Conservation (phyloP, 2,329 filamentous ascomycete genomes). For the Tolypocladium tundrense region DNA sequence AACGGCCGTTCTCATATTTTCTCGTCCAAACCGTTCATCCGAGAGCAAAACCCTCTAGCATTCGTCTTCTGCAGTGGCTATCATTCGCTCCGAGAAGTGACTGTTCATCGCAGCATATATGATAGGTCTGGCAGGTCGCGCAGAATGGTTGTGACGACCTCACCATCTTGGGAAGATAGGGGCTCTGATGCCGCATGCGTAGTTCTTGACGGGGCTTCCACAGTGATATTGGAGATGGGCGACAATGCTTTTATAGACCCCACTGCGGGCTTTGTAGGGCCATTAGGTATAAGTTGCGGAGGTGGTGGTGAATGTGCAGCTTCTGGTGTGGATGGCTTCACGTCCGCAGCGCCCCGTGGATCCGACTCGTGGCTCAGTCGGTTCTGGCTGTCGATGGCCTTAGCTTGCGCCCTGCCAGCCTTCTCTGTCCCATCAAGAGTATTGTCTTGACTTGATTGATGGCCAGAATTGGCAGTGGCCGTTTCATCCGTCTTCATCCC, state of each 20-base stretch:
- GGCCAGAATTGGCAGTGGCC: neutral
- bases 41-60: neutral
- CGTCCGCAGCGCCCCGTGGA: neutral
- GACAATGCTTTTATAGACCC: neutral
- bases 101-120: slow-evolving; percentile 30
- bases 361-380: neutral
- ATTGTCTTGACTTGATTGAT: neutral
- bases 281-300: neutral
- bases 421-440: neutral
- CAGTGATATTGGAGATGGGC: neutral
- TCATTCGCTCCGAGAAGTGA: neutral
- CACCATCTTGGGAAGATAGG: slow-evolving; percentile 13
- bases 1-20: neutral
- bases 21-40: neutral
- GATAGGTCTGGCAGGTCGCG: slow-evolving; percentile 31
- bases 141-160: slow-evolving; percentile 23
- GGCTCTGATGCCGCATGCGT: neutral
- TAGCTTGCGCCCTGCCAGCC: neutral
- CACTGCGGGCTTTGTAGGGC: neutral
- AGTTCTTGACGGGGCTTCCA: no score
- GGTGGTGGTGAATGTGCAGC: neutral
- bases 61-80: no score
- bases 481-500: neutral
- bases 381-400: neutral
- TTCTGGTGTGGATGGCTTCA: neutral